phyloP scores from a whole-genome alignment of 306 rosid genomes.

The Castanea crenata region DNA sequence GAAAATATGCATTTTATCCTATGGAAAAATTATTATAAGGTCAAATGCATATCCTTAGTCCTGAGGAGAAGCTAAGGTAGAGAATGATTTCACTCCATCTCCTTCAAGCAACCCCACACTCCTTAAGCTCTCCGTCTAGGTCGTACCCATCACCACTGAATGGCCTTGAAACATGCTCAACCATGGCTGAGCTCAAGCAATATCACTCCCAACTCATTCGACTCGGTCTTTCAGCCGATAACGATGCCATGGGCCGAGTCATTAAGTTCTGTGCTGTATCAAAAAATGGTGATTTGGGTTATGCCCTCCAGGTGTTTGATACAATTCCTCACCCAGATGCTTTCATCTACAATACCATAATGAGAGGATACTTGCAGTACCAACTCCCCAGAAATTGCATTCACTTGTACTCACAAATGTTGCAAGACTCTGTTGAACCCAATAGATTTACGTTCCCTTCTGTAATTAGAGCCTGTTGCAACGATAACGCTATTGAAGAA shows the following conservation, averaged over 20 bases:
- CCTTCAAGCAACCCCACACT: constrained; percentile 1
- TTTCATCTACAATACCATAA: constrained; percentile 56
- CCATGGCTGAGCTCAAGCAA: constrained; percentile 61
- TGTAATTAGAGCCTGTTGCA: constrained; percentile 42
- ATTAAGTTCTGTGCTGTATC: constrained; percentile 54
- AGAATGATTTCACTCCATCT: neutral
- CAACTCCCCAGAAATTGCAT: constrained; percentile 30
- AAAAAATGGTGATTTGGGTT: constrained; percentile 23
- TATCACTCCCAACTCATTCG: constrained; percentile 52
- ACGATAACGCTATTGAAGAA: constrained; percentile 18
- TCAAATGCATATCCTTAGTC: neutral
- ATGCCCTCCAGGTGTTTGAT: no score
- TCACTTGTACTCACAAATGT: constrained; percentile 47
- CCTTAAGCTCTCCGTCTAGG: neutral
- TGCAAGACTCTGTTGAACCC: constrained; percentile 40
- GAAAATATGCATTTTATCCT: no score
- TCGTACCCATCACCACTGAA: constrained; percentile 15
- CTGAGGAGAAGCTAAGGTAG: no score
- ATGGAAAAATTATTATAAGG: no score
- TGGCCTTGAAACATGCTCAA: constrained; percentile 32
- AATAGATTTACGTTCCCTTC: constrained; percentile 57
- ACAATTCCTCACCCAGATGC: constrained; percentile 38
- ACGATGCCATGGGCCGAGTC: constrained; percentile 51
- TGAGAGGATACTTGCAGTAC: constrained; percentile 35
- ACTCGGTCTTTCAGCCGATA: constrained; percentile 51